A percentile compares a stretch with the other conserved stretches of the same genome.
These are phyloP conservation scores for Cyclostephanos invisitatus DNA, from an alignment of 108 stramenopile genomes.

Conservation along the genomic window DNA sequence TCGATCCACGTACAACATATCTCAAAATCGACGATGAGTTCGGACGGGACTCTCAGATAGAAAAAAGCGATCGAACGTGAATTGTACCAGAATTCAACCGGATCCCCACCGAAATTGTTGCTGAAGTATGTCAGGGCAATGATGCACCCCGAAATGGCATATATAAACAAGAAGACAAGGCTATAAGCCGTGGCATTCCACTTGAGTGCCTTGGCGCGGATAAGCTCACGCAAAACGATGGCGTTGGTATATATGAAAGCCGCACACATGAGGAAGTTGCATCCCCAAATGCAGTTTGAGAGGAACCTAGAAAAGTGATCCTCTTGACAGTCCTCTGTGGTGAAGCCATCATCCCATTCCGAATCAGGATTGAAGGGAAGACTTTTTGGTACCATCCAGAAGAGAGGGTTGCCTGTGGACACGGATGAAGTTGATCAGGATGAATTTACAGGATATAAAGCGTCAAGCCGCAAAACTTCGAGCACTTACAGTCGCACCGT, in stretches of 20 bases:
- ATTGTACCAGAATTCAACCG: constrained; percentile 40
- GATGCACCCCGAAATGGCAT: not conserved
- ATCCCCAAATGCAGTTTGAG: constrained; percentile 13
- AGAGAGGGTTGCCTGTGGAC: constrained; percentile 37
- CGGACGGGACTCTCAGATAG: not conserved
- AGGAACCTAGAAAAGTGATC: constrained; percentile 22
- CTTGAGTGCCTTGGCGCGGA: constrained; percentile 36
- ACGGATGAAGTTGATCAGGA: not conserved
- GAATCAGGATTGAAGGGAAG: constrained; percentile 42
- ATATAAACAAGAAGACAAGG: constrained; percentile 27
- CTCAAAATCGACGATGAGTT: constrained; percentile 36
- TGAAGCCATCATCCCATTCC: constrained; percentile 51
- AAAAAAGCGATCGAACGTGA: constrained; percentile 18
- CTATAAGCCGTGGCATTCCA: constrained; percentile 40
- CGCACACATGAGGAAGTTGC: constrained; percentile 8
- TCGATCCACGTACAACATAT: constrained; percentile 51
- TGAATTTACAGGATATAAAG: not conserved
- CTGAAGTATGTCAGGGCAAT: constrained; percentile 26
- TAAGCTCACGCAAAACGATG: constrained; percentile 28
- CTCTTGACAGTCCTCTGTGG: constrained; percentile 35
- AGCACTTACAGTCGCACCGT: constrained; percentile 36
- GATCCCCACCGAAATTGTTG: constrained; percentile 36
- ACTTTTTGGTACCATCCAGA: constrained; percentile 15
- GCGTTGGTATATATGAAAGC: constrained; percentile 30
- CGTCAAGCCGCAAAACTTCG: not conserved